Base-by-base conservation (phyloP, 2,329 filamentous ascomycete genomes). In the Exophiala mesophila region DNA sequence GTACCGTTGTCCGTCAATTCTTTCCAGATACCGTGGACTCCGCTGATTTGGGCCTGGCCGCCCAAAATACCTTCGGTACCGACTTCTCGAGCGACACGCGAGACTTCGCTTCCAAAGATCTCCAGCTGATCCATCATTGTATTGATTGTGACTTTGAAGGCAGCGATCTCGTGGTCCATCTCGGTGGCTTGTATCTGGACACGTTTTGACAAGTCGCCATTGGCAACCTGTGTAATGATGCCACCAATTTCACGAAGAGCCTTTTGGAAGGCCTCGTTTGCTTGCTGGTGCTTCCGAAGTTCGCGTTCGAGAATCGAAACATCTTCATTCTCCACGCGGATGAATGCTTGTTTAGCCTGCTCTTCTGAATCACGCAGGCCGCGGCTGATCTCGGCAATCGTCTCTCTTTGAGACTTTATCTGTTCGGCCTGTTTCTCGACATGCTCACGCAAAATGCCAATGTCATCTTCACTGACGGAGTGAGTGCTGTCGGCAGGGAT, bases 101-200 rank as follows among this genome's bases (percentile, higher is more conserved):
- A 96, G 59, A 97, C 90, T 69, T 97, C 89, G 65, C 87, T 94
- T 53, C 90, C 90, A 65, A 97, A 97, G 47, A 94, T 86, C 63
- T 96, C 89, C 46, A 97, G 76, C 66, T 96, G 90, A 62, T 97
- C 90, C 80, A 97, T 94, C 90, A 97, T 97, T 55, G 86, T 94
- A 64, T 97, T 97, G 70, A 97, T 97, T 49, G 90, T 96, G 58
- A 88, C 83, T 70, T 97, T 97, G 73, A 97, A 97, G 7, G 88
- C 89, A 19, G 88, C 92, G 59, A 97, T 97, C 73, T 97, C 90
- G 19, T 89, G 88, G 73, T 97, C 90, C 83, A 96, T 92, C 70
- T 97, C 90, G 54, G 94, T 83, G 3, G 86, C 85, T 62, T 96
- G 92, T 64, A 97, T 94, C 59, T 90, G 80, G 51, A 96, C 90